Conservation (phyloP, 1,139 yeast genomes). For the Arxiozyma bovina region DNA sequence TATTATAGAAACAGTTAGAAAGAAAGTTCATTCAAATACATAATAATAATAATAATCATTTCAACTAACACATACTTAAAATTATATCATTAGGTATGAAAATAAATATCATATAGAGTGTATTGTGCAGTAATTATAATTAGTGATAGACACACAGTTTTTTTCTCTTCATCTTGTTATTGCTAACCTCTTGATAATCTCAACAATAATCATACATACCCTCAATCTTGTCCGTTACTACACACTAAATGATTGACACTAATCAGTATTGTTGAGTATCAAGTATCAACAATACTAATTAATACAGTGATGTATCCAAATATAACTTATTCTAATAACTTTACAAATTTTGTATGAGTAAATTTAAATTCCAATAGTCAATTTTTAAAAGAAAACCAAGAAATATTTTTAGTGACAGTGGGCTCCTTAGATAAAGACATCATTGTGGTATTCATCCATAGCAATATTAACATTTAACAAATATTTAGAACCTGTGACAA, state of each 20-base stretch:
- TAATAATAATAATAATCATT: not conserved
- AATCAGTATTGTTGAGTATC: no score
- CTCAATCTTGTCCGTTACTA: not conserved
- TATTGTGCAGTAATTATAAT: not conserved
- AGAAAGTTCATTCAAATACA: constrained; percentile 11
- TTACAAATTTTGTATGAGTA: no score
- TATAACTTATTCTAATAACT: no score
- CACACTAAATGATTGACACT: not conserved
- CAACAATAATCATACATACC: not conserved
- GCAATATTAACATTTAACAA: not conserved
- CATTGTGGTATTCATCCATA: not conserved
- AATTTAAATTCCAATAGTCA: no score
- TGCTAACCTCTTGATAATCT: not conserved
- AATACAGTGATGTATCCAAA: no score
- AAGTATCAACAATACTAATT: no score
- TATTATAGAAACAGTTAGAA: constrained; percentile 26
- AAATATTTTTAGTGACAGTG: no score
- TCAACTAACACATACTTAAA: no score
- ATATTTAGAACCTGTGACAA: not conserved
- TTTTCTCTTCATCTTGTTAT: not conserved
- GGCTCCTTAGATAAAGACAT: no score
- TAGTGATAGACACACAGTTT: not conserved
- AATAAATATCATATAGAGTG: no score
- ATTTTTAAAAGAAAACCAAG: no score
- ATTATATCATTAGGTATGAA: no score